Percentiles rank a stretch among this genome's conserved stretches.
Conservation (phyloP, 345 rosid species). For the Moricandia arvensis region DNA sequence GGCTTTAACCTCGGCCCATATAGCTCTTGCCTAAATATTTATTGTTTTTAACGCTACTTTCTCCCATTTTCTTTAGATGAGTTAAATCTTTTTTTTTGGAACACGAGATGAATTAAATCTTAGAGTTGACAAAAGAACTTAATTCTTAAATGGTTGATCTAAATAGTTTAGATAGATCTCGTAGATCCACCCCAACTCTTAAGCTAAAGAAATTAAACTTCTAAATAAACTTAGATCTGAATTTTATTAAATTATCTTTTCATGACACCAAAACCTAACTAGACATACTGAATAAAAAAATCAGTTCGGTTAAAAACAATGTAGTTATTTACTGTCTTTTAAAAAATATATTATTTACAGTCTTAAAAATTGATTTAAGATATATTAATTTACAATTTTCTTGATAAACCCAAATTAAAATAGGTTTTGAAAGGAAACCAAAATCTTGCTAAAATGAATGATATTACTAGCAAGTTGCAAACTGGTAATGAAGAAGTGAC, state of each 20-base stretch:
- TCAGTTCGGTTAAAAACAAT: background rate
- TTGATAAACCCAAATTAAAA: background rate
- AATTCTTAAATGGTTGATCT: conserved; percentile 14
- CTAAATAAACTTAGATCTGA: background rate
- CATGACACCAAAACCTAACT: background rate
- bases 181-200: conserved; percentile 16
- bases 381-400: background rate
- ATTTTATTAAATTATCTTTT: background rate
- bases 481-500: background rate
- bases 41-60: background rate
- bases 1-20: conserved; percentile 23
- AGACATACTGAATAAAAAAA: background rate
- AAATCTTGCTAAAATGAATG: background rate
- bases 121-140: too few species aligned
- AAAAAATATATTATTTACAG: too few species aligned
- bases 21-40: background rate
- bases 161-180: background rate
- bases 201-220: background rate
- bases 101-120: too few species aligned
- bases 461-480: conserved; percentile 21
- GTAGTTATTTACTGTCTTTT: background rate
- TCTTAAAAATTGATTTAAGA: background rate
- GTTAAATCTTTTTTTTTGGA: background rate
- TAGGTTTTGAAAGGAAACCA: background rate
- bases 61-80: background rate